Base-by-base conservation (phyloP, 1,284 basidiomycete genomes). In the Malassezia japonica region DNA sequence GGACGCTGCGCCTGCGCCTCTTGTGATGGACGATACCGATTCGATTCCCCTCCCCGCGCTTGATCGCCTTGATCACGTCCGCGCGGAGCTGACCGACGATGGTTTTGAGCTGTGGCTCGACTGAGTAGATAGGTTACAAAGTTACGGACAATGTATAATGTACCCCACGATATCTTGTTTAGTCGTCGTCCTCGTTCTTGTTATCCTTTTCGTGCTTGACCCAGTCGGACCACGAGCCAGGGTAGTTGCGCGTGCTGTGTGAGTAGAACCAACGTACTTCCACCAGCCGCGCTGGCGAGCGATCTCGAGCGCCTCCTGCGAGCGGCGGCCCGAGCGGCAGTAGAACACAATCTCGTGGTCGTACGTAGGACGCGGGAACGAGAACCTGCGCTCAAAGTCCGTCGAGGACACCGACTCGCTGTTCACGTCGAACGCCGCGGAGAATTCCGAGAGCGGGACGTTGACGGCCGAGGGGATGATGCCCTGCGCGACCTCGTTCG, bases 381-480 rank as follows among this genome's bases (percentile, higher is more conserved):
- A 87, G 63, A 83, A 83, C 62, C 83, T 50, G 10, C 62, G 44
- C 4, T 55, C 46, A 49, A 76, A 76, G 47, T 75, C 73, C 23
- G 24, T 37, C 21, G 60, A 62, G 10, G 43, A 16, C 0, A 53
- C 55, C 3, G 44, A 20, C 15, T 78, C 78, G 2, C 79, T 75
- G 42, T 78, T 74, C 49, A 85, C 75, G 60, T 81, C 77, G 41
- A 98, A 75, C 6, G 87, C 82, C 38, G 79, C 80, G 34, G 82
- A 76, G 46, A 98, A 80, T 18, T 80, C 79, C 4, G 86, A 86
- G 20, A 98, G 81, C 6, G 94, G 92, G 12, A 99, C 76, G 73
- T 92, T 91, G 65, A 98, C 89, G 5, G 91, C 81, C 10, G 87
- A 90, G 3, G 94, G 94, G 65, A 99, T 95, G 69, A 86, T 86